phyloP scores from a whole-genome alignment of 2,329 filamentous ascomycete genomes.

The Aspergillus pseudoterreus region DNA sequence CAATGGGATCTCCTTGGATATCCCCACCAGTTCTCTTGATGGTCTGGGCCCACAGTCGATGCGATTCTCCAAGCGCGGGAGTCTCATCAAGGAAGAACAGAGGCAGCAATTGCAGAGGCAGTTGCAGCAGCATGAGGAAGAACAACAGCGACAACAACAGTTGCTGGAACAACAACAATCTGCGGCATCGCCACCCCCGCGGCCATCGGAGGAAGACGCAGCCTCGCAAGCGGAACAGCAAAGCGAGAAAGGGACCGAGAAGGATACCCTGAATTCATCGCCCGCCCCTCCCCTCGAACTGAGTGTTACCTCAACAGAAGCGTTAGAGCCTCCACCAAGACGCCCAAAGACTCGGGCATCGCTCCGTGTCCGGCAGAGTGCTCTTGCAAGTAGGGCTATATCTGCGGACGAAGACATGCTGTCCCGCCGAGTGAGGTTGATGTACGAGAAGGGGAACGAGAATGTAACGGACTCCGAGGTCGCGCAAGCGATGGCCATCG shows the following conservation, averaged over 20 bases:
- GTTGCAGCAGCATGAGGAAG: slow-evolving; percentile 15
- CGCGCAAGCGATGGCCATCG: slow-evolving; percentile 32
- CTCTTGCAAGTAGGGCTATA: slow-evolving; percentile 47
- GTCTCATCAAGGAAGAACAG: slow-evolving; percentile 53
- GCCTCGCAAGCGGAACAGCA: slow-evolving; percentile 8
- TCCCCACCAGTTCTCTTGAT: slow-evolving; percentile 53
- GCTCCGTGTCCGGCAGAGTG: slow-evolving; percentile 34
- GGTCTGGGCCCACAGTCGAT: slow-evolving; percentile 51
- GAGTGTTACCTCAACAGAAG: slow-evolving; percentile 15
- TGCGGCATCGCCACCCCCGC: not conserved
- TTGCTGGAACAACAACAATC: slow-evolving; percentile 2
- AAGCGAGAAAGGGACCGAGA: not conserved
- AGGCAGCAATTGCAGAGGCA: slow-evolving; percentile 28
- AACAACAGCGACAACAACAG: slow-evolving; percentile 7
- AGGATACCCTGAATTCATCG: not conserved
- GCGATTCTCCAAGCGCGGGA: slow-evolving; percentile 59
- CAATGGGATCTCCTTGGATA: slow-evolving; percentile 51
- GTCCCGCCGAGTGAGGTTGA: slow-evolving; percentile 59
- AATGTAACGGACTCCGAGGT: slow-evolving; percentile 44
- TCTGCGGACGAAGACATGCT: slow-evolving; percentile 63
- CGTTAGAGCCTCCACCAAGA: slow-evolving; percentile 22
- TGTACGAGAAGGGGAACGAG: slow-evolving; percentile 62
- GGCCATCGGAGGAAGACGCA: slow-evolving; percentile 6
- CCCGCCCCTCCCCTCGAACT: slow-evolving; percentile 11
- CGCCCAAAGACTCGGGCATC: slow-evolving; percentile 32